Percentiles rank a stretch among this genome's conserved stretches.
These are phyloP conservation scores for Diaporthe destruens DNA, from an alignment of 2,329 filamentous ascomycete genomes.

Conservation along the genomic window DNA sequence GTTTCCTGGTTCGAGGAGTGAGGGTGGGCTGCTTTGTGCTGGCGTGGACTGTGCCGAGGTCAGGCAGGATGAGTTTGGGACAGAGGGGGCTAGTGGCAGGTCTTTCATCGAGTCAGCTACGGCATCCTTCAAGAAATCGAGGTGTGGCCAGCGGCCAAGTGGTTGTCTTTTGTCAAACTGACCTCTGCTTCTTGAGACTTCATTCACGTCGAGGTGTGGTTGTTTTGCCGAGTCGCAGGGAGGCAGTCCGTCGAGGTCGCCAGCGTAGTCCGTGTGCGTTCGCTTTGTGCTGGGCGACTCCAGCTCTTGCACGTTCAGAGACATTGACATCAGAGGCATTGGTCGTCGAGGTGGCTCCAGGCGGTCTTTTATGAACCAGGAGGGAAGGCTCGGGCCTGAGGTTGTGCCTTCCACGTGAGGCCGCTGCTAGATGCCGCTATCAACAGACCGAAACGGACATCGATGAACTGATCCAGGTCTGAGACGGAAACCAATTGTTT, in stretches of 20 bases:
- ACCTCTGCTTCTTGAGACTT: conserved; percentile 28
- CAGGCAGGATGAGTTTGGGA: conserved; percentile 41
- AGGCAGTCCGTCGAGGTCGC: conserved; percentile 38
- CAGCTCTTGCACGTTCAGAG: conserved; percentile 61
- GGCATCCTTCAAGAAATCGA: neutral
- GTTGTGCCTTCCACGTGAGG: conserved; percentile 26
- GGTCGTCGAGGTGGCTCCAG: conserved; percentile 38
- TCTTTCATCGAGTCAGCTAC: conserved; percentile 16
- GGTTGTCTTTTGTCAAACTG: neutral
- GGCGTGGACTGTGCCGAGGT: conserved; percentile 46
- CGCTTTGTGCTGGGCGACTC: conserved; percentile 59
- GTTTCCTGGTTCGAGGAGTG: conserved; percentile 58
- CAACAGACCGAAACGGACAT: conserved; percentile 3
- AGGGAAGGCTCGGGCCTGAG: conserved; percentile 15
- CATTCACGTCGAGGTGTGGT: neutral
- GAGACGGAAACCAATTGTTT: neutral
- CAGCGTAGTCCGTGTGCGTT: conserved; percentile 60
- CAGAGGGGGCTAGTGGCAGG: conserved; percentile 13
- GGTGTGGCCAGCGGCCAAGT: neutral
- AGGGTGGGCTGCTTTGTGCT: conserved; percentile 49
- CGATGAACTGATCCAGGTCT: conserved; percentile 1
- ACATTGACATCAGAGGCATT: conserved; percentile 64
- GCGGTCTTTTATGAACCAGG: conserved; percentile 1
- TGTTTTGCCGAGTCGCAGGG: conserved; percentile 45
- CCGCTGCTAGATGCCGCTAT: conserved; percentile 15